Percentiles rank a stretch among this genome's conserved stretches.
Conservation (phyloP, 352 stramenopile genomes). For the Phytophthora sp. region DNA sequence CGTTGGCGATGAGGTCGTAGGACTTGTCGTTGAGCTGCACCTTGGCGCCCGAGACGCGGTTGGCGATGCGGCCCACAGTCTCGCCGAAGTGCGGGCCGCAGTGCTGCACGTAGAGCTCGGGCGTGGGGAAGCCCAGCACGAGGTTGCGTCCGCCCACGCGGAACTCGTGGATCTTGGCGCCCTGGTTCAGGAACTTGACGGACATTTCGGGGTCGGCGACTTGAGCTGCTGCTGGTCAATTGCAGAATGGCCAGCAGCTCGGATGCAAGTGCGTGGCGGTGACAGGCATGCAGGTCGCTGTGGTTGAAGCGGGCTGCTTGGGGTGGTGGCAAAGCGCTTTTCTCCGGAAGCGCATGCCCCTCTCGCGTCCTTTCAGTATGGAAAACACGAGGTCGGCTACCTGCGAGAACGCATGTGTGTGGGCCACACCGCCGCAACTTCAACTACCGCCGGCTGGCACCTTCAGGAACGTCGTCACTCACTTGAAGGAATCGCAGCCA, state of each 20-base stretch:
- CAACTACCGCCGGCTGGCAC: too few relatives aligned
- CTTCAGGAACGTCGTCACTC: too few relatives aligned
- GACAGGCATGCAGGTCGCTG: too few relatives aligned
- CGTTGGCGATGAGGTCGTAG: constrained; percentile 35
- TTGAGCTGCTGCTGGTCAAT: constrained; percentile 14
- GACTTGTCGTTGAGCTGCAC: constrained; percentile 32
- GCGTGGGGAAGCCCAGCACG: constrained; percentile 34
- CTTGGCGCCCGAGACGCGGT: constrained; percentile 29
- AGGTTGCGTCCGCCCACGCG: constrained; percentile 32
- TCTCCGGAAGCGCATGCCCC: not conserved
- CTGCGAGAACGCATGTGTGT: not conserved
- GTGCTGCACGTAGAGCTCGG: constrained; percentile 36
- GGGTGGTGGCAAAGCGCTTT: not conserved
- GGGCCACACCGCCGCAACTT: too few relatives aligned
- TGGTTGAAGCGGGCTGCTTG: constrained; percentile 26
- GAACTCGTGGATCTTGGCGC: constrained; percentile 31
- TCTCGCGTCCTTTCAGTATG: not conserved
- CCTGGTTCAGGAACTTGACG: constrained; percentile 36
- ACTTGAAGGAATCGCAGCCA: too few relatives aligned
- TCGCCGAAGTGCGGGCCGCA: constrained; percentile 31
- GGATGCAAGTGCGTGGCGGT: constrained; percentile 10
- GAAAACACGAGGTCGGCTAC: not conserved
- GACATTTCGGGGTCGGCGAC: constrained; percentile 6
- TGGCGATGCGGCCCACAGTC: constrained; percentile 29
- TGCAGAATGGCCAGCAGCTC: constrained; percentile 22